phyloP scores from a whole-genome alignment of 306 rosid genomes.

The Sindora glabra region DNA sequence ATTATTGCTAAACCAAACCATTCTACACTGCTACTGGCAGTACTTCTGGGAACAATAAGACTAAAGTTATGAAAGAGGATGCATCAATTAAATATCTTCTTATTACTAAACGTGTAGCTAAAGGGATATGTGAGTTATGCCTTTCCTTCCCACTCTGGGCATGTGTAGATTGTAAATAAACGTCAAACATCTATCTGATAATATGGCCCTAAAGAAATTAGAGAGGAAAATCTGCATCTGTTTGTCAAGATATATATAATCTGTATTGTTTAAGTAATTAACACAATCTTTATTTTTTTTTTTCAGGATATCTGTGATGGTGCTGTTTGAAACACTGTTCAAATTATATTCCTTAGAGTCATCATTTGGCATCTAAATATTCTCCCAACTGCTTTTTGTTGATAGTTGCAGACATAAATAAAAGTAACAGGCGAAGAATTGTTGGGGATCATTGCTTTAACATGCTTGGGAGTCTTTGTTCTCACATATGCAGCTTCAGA shows the following conservation, averaged over 20 bases:
- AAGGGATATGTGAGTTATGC: constrained; percentile 47
- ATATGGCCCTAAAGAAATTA: background rate
- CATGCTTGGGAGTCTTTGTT: constrained; percentile 63
- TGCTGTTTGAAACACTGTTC: too few species aligned
- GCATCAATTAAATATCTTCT: constrained; percentile 37
- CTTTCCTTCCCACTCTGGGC: background rate
- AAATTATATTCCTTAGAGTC: background rate
- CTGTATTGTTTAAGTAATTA: background rate
- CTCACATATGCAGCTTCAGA: constrained; percentile 74
- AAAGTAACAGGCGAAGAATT: constrained; percentile 44
- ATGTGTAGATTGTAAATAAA: background rate
- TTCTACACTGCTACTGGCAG: background rate
- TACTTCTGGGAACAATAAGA: constrained; percentile 28
- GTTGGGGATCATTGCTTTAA: constrained; percentile 66
- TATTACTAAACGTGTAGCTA: constrained; percentile 29
- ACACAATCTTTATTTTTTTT: background rate
- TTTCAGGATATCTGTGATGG: too few species aligned
- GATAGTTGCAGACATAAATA: constrained; percentile 38
- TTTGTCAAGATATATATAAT: background rate
- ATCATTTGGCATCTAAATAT: background rate
- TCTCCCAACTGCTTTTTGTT: background rate
- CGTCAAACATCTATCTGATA: background rate
- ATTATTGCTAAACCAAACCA: too few species aligned
- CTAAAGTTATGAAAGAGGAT: constrained; percentile 37
- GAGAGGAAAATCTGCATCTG: background rate